Conservation (phyloP, 805 yeast species). For the Lipomyces kockii region DNA sequence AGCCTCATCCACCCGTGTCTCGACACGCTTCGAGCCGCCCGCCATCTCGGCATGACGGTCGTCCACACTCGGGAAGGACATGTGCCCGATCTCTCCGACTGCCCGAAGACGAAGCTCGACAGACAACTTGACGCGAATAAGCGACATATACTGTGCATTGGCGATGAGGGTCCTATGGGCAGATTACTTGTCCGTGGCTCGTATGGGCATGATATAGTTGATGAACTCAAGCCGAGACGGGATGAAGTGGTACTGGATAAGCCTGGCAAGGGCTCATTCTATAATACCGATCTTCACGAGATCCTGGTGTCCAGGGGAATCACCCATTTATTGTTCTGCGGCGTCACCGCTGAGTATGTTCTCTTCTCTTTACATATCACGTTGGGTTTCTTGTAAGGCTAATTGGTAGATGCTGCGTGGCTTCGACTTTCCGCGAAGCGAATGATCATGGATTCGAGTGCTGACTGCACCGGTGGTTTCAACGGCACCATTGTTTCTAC, state of each 20-base stretch:
- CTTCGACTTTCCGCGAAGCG: slow-evolving; percentile 46
- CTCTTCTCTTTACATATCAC: background rate
- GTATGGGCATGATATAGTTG: slow-evolving; percentile 46
- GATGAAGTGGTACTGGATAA: slow-evolving; percentile 44
- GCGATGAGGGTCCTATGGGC: slow-evolving; percentile 46
- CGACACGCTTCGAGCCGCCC: slow-evolving; percentile 40
- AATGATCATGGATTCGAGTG: slow-evolving; percentile 47
- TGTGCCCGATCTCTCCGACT: slow-evolving; percentile 42
- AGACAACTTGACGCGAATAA: slow-evolving; percentile 40
- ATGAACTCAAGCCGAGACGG: slow-evolving; percentile 42
- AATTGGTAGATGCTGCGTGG: slow-evolving; percentile 42
- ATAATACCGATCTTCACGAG: slow-evolving; percentile 44
- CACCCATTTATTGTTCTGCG: slow-evolving; percentile 43
- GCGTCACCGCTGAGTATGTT: slow-evolving; percentile 45
- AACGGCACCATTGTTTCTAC: slow-evolving; percentile 37
- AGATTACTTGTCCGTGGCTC: slow-evolving; percentile 44
- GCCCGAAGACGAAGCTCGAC: slow-evolving; percentile 42
- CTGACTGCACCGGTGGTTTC: slow-evolving; percentile 42
- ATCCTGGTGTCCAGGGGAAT: slow-evolving; percentile 42
- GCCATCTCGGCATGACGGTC: slow-evolving; percentile 42
- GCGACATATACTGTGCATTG: slow-evolving; percentile 40
- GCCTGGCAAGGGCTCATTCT: slow-evolving; percentile 46
- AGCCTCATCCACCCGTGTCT: slow-evolving; percentile 38
- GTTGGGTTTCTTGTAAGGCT: background rate
- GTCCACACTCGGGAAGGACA: slow-evolving; percentile 47